phyloP scores from a whole-genome alignment of 2,329 filamentous ascomycete genomes.

The Davidsoniella neocaledoniae region DNA sequence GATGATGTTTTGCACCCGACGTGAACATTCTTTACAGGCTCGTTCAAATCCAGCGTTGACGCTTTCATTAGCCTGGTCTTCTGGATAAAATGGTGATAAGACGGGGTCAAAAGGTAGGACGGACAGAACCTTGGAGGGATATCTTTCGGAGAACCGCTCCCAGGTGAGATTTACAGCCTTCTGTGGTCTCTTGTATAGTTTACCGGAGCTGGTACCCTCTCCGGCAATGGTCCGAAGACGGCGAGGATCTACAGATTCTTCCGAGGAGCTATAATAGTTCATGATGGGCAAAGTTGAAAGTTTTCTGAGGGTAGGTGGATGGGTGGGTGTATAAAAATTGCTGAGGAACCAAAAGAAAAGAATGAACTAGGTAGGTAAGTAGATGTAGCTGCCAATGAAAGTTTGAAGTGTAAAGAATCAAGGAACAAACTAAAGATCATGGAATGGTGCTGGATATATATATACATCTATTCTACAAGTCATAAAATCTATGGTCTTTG shows the following conservation, averaged over 20 bases:
- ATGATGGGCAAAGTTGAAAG: constrained; percentile 15
- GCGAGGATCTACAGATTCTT: constrained; percentile 31
- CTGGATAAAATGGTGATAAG: constrained; percentile 28
- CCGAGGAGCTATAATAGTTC: constrained; percentile 33
- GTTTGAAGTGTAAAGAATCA: no score
- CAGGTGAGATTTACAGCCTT: constrained; percentile 51
- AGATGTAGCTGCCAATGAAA: no score
- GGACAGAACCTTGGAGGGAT: constrained; percentile 47
- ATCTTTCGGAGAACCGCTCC: constrained; percentile 39
- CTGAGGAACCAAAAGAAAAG: no score
- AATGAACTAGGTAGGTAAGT: no score
- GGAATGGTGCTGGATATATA: no score
- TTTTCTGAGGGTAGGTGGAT: no score
- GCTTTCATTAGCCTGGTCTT: constrained; percentile 40
- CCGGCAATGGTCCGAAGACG: constrained; percentile 17
- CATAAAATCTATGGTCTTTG: no score
- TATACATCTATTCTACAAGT: no score
- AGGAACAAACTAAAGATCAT: no score
- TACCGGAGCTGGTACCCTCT: constrained; percentile 16
- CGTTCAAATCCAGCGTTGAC: constrained; percentile 44
- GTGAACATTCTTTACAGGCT: constrained; percentile 44
- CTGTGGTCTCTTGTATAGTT: constrained; percentile 33
- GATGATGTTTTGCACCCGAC: constrained; percentile 44
- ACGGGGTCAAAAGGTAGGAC: constrained; percentile 49
- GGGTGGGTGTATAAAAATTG: no score